Base-by-base conservation (phyloP, 768 basidiomycete genomes). In the Tulasnella sp. region DNA sequence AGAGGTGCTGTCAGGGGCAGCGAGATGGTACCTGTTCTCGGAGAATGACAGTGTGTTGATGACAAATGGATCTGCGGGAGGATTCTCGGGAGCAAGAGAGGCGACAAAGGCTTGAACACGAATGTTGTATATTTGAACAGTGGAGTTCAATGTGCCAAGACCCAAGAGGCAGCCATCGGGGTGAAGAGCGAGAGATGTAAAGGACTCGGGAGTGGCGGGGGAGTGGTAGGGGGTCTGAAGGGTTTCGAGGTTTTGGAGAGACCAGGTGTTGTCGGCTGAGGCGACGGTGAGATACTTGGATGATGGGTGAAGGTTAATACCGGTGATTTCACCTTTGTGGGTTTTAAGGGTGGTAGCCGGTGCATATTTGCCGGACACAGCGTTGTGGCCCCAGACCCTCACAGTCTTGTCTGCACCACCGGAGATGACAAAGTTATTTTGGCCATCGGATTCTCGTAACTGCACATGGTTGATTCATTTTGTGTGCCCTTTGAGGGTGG, bases 11-110 rank as follows among this genome's bases (percentile, higher is more conserved):
- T 80, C 75, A 37, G 89, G 86, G 1, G 84, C 82, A 27, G 92
- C 78, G 64, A 98, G 85, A 68, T 93, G 88, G 72, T 96, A 99
- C 1, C 94, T 96, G 65, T 99, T 98, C 71, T 99, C 96, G 27
- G 91, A 94, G 76, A 99, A 98, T 7, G 85, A 81, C 48, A 94
- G 71, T 1, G 86, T 79, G 66, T 84, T 78, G 58, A 94, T 77
- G 23, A 81, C 79, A 71, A 89, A 90, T 3, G 88, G 79, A 7
- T 39, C 55, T 42, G 68, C 65, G 39, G 71, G 73, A 37, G 79
- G 78, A 2, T 80, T 68, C 32, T 67, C 64, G 0, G 85, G 83
- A 0, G 80, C 75, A 56, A 90, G 78, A 52, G 80, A 78, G 2
- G 86, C 87, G 29, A 84, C 89, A 55, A 86, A 74, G 14, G 79